Conservation (phyloP, 305 asterid genomes). For the Solanum hybrid region DNA sequence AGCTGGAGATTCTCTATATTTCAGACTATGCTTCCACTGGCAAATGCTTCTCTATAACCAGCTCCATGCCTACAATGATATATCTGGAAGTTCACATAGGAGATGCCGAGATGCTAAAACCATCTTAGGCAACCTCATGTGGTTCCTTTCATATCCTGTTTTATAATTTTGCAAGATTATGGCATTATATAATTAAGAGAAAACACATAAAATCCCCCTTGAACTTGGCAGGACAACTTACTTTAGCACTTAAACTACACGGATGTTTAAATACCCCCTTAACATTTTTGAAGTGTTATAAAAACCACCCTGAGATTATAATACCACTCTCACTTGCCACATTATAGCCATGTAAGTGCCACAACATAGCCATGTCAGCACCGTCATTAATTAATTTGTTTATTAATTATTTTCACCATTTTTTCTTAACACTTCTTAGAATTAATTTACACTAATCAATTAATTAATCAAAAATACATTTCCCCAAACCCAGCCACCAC, state of each 20-base stretch:
- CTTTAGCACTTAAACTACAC: background rate
- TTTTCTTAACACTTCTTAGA: background rate
- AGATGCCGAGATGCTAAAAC: background rate
- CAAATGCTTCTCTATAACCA: background rate
- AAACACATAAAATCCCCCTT: background rate
- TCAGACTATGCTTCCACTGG: background rate
- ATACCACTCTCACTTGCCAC: background rate
- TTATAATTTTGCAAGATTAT: background rate
- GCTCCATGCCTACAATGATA: background rate
- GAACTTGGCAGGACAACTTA: background rate
- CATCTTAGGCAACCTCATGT: background rate
- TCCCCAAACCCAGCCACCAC: background rate
- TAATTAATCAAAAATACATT: background rate
- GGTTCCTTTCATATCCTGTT: background rate
- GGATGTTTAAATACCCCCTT: background rate
- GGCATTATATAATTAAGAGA: background rate
- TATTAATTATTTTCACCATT: background rate
- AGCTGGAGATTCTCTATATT: background rate
- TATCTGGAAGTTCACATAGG: background rate
- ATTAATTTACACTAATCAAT: background rate
- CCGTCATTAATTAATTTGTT: background rate
- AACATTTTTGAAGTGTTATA: background rate
- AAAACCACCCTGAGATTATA: background rate
- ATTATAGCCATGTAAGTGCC: background rate
- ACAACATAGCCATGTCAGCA: background rate